These are phyloP conservation scores for Apiospora arundinis DNA, from an alignment of 2,329 filamentous ascomycete genomes.

Conservation along the genomic window DNA sequence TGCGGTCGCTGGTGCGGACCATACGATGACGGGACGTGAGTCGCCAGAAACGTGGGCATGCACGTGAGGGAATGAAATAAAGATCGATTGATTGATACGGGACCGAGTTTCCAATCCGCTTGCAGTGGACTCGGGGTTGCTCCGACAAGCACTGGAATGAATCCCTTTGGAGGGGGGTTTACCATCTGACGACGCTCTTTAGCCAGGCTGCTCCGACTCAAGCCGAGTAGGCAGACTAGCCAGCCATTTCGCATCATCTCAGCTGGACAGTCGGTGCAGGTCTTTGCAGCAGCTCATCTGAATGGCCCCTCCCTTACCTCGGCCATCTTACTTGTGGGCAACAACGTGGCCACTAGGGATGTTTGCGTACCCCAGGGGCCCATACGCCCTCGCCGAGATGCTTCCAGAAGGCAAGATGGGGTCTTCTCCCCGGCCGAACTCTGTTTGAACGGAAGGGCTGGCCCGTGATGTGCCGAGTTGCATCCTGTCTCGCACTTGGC, in stretches of 20 bases:
- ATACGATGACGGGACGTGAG: not conserved
- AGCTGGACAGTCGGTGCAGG: not conserved
- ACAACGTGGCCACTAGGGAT: slow-evolving; percentile 23
- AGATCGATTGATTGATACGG: not conserved
- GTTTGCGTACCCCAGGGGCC: slow-evolving; percentile 13
- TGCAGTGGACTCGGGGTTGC: slow-evolving; percentile 5
- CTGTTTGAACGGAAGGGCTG: slow-evolving; percentile 20
- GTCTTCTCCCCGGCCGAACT: slow-evolving; percentile 17
- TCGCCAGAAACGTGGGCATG: not conserved
- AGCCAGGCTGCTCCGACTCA: slow-evolving; percentile 12
- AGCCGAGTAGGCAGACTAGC: not conserved
- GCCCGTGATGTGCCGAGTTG: slow-evolving; percentile 21
- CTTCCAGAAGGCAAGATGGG: slow-evolving; percentile 21
- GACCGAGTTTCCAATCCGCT: not conserved
- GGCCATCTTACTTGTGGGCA: slow-evolving; percentile 21
- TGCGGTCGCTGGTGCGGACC: slow-evolving; percentile 7
- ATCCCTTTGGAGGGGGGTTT: not conserved
- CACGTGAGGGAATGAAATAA: not conserved
- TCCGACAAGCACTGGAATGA: not conserved
- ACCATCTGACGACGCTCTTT: not conserved
- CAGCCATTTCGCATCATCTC: not conserved
- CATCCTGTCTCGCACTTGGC: slow-evolving; percentile 10
- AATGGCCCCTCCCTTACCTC: slow-evolving; percentile 1
- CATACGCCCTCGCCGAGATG: slow-evolving; percentile 1
- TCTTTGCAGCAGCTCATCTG: slow-evolving; percentile 14